Evolutionary conservation across 129 eudicot genomes (phyloP).

Genomic region (Centella asiatica): DNA sequence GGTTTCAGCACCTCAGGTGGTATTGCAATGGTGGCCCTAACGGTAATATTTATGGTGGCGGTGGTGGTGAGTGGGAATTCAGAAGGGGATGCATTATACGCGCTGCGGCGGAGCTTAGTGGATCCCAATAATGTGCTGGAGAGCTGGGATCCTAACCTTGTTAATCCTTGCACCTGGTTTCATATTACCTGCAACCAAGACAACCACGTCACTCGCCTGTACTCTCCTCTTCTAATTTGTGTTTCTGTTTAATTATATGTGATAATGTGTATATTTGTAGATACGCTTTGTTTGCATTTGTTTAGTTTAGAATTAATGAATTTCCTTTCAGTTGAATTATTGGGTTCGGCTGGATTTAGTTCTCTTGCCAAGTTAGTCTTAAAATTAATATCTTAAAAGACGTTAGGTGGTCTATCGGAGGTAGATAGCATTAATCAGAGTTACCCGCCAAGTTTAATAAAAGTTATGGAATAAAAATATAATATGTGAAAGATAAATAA

Average conservation of each 20-base stretch:
- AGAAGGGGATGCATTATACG: conserved; percentile 80
- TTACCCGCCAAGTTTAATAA: too few species aligned
- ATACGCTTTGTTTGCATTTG: too few species aligned
- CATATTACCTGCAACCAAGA: conserved; percentile 81
- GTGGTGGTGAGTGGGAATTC: conserved; percentile 39
- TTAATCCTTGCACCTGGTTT: conserved; percentile 90
- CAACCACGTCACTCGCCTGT: conserved; percentile 77
- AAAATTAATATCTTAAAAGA: too few species aligned
- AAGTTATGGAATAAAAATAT: too few species aligned
- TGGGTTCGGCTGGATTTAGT: too few species aligned
- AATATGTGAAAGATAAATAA: too few species aligned
- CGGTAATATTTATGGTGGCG: conserved; percentile 7
- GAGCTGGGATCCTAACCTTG: conserved; percentile 95
- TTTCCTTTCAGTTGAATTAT: too few species aligned
- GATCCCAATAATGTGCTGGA: conserved; percentile 85
- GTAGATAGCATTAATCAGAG: too few species aligned
- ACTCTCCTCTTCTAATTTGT: neutral
- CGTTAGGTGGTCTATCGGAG: too few species aligned
- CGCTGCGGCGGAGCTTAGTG: conserved; percentile 58
- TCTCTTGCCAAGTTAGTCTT: too few species aligned
- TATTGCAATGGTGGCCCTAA: neutral
- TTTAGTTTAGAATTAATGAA: too few species aligned
- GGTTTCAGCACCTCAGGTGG: conserved; percentile 1
- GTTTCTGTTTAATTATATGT: neutral
- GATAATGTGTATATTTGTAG: neutral